phyloP scores from a whole-genome alignment of 768 basidiomycete species.

The Termitomyces sp. region DNA sequence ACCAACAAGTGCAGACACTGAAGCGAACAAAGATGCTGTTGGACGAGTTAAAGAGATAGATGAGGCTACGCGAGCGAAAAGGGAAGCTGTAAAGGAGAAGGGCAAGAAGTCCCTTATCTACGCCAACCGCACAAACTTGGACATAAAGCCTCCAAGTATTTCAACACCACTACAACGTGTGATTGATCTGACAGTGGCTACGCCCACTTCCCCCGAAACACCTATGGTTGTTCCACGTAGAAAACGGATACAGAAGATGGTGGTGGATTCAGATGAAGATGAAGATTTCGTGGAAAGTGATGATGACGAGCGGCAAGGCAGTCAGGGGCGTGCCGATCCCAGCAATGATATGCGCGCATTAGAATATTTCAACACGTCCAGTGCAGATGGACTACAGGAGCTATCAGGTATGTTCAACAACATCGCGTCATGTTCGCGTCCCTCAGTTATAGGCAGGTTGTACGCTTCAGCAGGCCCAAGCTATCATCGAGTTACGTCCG shows the following conservation, averaged over 20 bases:
- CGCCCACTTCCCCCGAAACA: slow-evolving; percentile 29
- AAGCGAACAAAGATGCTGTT: slow-evolving; percentile 32
- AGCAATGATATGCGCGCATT: slow-evolving; percentile 51
- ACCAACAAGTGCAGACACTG: slow-evolving; percentile 20
- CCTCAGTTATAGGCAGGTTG: slow-evolving; percentile 51
- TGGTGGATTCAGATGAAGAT: slow-evolving; percentile 70
- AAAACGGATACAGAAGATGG: slow-evolving; percentile 54
- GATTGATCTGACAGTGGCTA: slow-evolving; percentile 32
- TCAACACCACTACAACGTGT: slow-evolving; percentile 39
- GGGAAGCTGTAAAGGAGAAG: slow-evolving; percentile 66
- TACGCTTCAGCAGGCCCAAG: slow-evolving; percentile 72
- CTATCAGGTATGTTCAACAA: slow-evolving; percentile 55
- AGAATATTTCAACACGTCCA: slow-evolving; percentile 65
- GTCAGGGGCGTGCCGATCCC: slow-evolving; percentile 29
- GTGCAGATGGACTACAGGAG: slow-evolving; percentile 65
- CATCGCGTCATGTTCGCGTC: not conserved
- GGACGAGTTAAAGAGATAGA: slow-evolving; percentile 73
- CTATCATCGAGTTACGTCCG: slow-evolving; percentile 76
- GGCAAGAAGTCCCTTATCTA: slow-evolving; percentile 84
- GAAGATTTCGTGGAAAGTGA: slow-evolving; percentile 49
- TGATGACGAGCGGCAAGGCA: slow-evolving; percentile 33
- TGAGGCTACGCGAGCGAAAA: slow-evolving; percentile 65
- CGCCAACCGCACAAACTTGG: slow-evolving; percentile 57
- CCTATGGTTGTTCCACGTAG: slow-evolving; percentile 42
- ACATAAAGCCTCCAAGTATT: slow-evolving; percentile 33